Evolutionary conservation across 768 basidiomycete genomes (phyloP).

Genomic region (Boletellus sp.): DNA sequence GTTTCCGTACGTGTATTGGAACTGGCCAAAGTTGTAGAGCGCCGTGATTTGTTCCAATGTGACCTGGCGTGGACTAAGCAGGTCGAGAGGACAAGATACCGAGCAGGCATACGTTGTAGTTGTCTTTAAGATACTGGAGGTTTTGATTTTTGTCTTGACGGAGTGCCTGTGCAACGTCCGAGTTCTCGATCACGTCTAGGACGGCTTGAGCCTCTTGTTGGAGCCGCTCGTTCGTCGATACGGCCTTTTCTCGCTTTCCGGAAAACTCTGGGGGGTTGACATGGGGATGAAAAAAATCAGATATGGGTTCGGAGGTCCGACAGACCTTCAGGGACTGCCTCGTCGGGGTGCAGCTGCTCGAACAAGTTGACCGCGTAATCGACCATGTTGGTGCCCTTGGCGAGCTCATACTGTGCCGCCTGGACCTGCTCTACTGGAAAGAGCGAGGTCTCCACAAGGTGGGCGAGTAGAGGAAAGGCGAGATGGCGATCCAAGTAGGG

Average conservation of each 20-base stretch:
- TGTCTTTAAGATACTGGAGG: constrained; percentile 87
- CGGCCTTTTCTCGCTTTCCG: constrained; percentile 74
- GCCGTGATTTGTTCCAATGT: constrained; percentile 93
- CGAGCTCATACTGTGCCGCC: constrained; percentile 93
- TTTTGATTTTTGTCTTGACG: constrained; percentile 98
- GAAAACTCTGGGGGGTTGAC: constrained; percentile 65
- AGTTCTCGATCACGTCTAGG: constrained; percentile 93
- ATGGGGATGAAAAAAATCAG: neutral
- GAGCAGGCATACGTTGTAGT: constrained; percentile 66
- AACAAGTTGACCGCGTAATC: constrained; percentile 86
- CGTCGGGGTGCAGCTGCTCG: constrained; percentile 69
- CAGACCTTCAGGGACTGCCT: constrained; percentile 66
- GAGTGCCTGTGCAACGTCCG: constrained; percentile 90
- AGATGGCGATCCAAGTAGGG: constrained; percentile 94
- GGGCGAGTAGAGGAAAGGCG: constrained; percentile 86
- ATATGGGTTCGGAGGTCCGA: neutral
- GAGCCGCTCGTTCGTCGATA: constrained; percentile 79
- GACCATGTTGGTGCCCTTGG: constrained; percentile 97
- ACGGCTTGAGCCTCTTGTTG: constrained; percentile 91
- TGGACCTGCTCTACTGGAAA: constrained; percentile 80
- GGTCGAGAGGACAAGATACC: neutral
- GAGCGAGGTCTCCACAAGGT: constrained; percentile 70
- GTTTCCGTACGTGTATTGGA: constrained; percentile 98
- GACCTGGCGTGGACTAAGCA: constrained; percentile 49
- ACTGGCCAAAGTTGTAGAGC: constrained; percentile 96